These are phyloP conservation scores for Begonia masoniana DNA, from an alignment of 306 rosid genomes.

Conservation along the genomic window DNA sequence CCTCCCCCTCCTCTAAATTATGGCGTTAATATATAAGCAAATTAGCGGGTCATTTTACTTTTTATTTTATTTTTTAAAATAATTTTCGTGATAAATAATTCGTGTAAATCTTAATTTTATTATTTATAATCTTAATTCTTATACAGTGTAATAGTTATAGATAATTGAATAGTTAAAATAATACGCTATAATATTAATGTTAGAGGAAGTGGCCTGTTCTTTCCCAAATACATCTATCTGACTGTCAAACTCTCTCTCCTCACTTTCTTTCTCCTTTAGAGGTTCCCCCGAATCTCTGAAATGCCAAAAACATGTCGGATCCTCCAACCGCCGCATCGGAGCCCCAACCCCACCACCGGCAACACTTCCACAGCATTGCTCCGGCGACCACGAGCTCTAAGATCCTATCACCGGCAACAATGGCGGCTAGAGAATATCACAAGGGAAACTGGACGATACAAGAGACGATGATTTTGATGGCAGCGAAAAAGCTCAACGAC, in stretches of 20 bases:
- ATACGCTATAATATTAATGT: background rate
- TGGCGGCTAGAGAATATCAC: constrained; percentile 32
- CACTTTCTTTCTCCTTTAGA: constrained; percentile 4
- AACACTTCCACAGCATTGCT: constrained; percentile 10
- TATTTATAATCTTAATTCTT: no score
- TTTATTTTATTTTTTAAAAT: no score
- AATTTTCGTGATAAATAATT: no score
- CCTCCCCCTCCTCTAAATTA: background rate
- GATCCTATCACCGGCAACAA: constrained; percentile 7
- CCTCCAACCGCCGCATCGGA: constrained; percentile 39
- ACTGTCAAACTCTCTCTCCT: background rate
- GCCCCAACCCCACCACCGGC: constrained; percentile 18
- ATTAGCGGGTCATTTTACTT: no score
- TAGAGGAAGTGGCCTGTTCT: background rate
- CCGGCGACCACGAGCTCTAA: constrained; percentile 8
- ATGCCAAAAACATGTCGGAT: constrained; percentile 42
- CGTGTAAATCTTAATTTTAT: no score
- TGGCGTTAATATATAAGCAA: background rate
- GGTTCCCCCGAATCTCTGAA: constrained; percentile 3
- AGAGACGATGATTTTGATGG: constrained; percentile 42
- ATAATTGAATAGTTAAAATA: no score
- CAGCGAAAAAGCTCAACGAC: constrained; percentile 48
- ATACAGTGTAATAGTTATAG: no score
- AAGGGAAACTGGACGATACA: constrained; percentile 60
- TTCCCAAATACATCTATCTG: background rate